Conservation (phyloP, 139 green algal species). For the Chlamydomonas schloesseri region DNA sequence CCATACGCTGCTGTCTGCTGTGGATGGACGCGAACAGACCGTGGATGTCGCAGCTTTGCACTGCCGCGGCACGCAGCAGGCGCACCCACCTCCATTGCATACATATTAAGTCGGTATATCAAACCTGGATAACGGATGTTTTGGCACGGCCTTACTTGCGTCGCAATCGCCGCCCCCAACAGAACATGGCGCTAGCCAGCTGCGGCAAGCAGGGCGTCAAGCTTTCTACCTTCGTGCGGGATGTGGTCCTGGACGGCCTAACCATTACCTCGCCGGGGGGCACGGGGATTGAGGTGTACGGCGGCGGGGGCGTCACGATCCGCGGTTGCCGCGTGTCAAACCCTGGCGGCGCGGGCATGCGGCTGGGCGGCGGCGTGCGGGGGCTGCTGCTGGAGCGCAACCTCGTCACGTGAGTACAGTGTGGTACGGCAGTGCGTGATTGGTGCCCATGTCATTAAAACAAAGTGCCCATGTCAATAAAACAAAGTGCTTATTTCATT, state of each 20-base stretch:
- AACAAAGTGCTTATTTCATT: no score
- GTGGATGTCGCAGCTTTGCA: no score
- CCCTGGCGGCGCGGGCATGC: background rate
- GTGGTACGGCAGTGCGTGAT: no score
- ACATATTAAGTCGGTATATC: no score
- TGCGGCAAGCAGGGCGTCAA: slow-evolving; percentile 41
- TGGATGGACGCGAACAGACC: no score
- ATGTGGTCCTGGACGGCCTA: background rate
- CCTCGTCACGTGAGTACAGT: slow-evolving; percentile 28
- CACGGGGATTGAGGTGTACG: slow-evolving; percentile 19
- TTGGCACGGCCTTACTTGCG: no score
- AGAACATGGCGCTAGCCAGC: slow-evolving; percentile 14
- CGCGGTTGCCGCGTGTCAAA: background rate
- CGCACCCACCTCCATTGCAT: no score
- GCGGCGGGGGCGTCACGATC: slow-evolving; percentile 14
- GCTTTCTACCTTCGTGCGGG: slow-evolving; percentile 31
- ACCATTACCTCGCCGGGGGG: background rate
- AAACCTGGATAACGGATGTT: no score
- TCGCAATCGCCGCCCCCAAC: background rate
- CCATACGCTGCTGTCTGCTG: no score
- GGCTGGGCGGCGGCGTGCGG: slow-evolving; percentile 32
- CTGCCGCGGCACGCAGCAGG: no score
- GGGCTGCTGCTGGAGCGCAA: slow-evolving; percentile 31
- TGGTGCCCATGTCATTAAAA: no score
- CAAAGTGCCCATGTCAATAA: no score